Base-by-base conservation (phyloP, 1,284 basidiomycete species). In the Heterobasidion parviporum region DNA sequence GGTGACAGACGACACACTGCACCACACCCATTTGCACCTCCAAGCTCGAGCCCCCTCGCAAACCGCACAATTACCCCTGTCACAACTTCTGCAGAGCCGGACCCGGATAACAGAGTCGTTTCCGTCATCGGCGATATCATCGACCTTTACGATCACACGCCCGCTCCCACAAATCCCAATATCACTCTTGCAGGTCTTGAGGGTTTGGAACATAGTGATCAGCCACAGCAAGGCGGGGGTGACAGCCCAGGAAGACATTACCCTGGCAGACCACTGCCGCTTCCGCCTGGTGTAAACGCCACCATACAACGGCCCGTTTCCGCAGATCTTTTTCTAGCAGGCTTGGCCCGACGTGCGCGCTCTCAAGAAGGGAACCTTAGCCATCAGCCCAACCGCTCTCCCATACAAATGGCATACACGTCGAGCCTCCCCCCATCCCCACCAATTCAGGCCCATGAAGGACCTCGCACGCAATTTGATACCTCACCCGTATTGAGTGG, bases 261-360 rank as follows among this genome's bases (percentile, higher is more conserved):
- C 45, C 66, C 60, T 12, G 70, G 70, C 3, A 58, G 70, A 4
- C 70, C 70, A 8, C 65, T 72, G 1, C 70, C 70, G 7, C 66
- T 59, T 10, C 61, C 64, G 2, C 70, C 70, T 0, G 43, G 18
- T 54, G 61, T 57, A 9, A 57, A 34, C 45, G 35, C 54, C 8
- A 47, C 48, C 34, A 54, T 46, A 12, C 26, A 41, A 18, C 51
- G 57, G 35, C 51, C 10, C 35, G 14, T 20, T 7, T 18, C 36
- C 1, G 48, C 43, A 8, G 53, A 54, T 18, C 18, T 14, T 26
- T 26, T 32, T 26, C 18, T 50, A 18, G 49, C 49, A 32, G 49
- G 49, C 14, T 12, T 26, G 46, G 18, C 46, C 18, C 14, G 20
- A 26, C 46, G 15, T 16, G 18, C 14, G 18, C 10, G 14, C 46